Base-by-base conservation (phyloP, 306 rosid species). In the Carpinus fangiana region DNA sequence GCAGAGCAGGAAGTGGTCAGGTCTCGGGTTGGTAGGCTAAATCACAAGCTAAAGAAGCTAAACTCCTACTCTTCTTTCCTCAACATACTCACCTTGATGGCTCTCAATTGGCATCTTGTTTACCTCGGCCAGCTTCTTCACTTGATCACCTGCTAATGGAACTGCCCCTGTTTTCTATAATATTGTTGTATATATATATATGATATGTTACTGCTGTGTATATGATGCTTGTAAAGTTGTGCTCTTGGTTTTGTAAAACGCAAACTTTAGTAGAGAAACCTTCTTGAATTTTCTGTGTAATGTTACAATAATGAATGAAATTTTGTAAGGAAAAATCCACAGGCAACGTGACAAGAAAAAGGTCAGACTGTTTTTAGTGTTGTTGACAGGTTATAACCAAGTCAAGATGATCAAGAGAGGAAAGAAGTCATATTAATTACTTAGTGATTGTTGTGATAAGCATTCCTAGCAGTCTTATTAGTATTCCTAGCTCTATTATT, bases 41-140 rank as follows among this genome's bases (percentile, higher is more conserved):
- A 78, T 51, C 73, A 82, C 68, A 90, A 75, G 84, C 90, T 93
- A 3, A 91, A 89, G 86, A 93, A 64, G 82, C 82, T 93, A 38
- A 93, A 90, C 76, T 74, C 90, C 6, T 80, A 75, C 72, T 90
- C 98, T 0, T 88, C 98, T 1, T 7, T 86, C 52, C 81, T 91
- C 0, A 93, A 93, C 57, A 72, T 90, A 67, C 66, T 86, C 7
- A 85, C 88, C 36, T 86, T 91, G 8, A 84, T 88, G 90, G 82
- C 90, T 55, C 97, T 93, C n/a, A 81, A 87, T 12, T 93, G 92
- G 86, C 93, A 93, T 82, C 85, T 90, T 0, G 86, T 90, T 61
- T 82, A 90, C 76, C 84, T 93, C 70, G 88, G 83, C 46, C 88
- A 84, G 73, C 88, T 78, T 52, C 72, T 82, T 38, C 68, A 73